Percentiles rank a stretch among this genome's conserved stretches.
These are phyloP conservation scores for Entophlyctis helioformis DNA, from an alignment of 192 early-diverging fungal species.

Conservation along the genomic window DNA sequence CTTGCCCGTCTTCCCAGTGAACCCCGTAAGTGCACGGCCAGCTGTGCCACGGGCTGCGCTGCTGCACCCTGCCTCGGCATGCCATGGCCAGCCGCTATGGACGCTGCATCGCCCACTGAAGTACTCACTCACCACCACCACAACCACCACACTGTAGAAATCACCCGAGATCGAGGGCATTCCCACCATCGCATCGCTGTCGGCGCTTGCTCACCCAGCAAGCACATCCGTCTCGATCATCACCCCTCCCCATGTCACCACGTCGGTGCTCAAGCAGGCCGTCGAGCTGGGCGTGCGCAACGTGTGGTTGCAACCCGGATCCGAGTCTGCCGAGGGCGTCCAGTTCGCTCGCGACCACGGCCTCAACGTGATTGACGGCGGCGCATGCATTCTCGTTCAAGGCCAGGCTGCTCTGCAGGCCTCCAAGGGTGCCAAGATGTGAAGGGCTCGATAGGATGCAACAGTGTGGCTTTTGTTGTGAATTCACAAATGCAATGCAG, in stretches of 20 bases:
- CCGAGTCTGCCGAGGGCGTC: conserved; percentile 40
- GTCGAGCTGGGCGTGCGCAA: conserved; percentile 43
- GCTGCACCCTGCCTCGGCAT: too few relatives aligned
- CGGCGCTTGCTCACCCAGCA: conserved; percentile 15
- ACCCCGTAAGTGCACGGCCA: conserved; percentile 22
- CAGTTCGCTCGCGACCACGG: conserved; percentile 23
- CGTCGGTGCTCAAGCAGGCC: conserved; percentile 42
- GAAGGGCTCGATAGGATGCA: neutral
- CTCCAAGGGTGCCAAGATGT: conserved; percentile 14
- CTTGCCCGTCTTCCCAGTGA: conserved; percentile 22
- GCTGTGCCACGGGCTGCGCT: too few relatives aligned
- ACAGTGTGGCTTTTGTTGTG: too few relatives aligned
- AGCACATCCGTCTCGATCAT: conserved; percentile 52
- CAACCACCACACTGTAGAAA: too few relatives aligned
- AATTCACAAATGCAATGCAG: too few relatives aligned
- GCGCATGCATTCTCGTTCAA: conserved; percentile 53
- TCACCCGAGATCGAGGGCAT: conserved; percentile 7
- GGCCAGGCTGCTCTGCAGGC: conserved; percentile 14
- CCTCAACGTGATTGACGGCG: conserved; percentile 45
- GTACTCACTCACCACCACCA: too few relatives aligned
- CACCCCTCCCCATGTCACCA: conserved; percentile 56
- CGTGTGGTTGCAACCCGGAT: conserved; percentile 66
- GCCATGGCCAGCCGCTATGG: too few relatives aligned
- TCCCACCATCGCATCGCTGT: conserved; percentile 15
- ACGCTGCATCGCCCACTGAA: too few relatives aligned